Conservation (phyloP, 768 basidiomycete genomes). For the Leccinum arenicola region DNA sequence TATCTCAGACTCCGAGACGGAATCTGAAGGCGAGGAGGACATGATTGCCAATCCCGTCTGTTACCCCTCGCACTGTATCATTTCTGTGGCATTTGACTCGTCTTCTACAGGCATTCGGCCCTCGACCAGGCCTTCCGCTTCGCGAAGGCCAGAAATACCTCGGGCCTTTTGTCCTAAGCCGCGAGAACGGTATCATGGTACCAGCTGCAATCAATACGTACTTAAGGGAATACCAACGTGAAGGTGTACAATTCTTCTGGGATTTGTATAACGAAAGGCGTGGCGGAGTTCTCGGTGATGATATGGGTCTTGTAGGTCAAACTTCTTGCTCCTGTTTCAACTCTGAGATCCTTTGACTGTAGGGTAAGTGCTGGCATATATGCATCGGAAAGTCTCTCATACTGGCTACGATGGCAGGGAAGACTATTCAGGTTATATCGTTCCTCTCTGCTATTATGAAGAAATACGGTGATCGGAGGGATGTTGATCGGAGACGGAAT, state of each 20-base stretch:
- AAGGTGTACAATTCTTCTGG: constrained; percentile 83
- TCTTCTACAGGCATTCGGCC: constrained; percentile 35
- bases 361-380: constrained; percentile 23
- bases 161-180: constrained; percentile 52
- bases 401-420: constrained; percentile 46
- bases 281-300: constrained; percentile 90
- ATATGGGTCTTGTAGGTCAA: constrained; percentile 77
- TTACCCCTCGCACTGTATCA: background rate
- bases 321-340: background rate
- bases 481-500: constrained; percentile 62
- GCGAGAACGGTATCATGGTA: constrained; percentile 44
- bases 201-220: constrained; percentile 78
- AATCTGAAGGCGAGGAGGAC: constrained; percentile 41
- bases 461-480: constrained; percentile 64
- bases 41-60: constrained; percentile 32
- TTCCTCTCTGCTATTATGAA: constrained; percentile 91
- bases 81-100: background rate
- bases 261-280: constrained; percentile 59
- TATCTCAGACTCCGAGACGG: constrained; percentile 38
- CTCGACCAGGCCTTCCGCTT: constrained; percentile 56
- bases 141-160: constrained; percentile 39
- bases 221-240: constrained; percentile 87
- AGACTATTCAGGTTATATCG: constrained; percentile 92
- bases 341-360: constrained; percentile 4
- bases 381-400: background rate